Conservation (phyloP, 805 yeast species). For the Hanseniaspora meyeri region DNA sequence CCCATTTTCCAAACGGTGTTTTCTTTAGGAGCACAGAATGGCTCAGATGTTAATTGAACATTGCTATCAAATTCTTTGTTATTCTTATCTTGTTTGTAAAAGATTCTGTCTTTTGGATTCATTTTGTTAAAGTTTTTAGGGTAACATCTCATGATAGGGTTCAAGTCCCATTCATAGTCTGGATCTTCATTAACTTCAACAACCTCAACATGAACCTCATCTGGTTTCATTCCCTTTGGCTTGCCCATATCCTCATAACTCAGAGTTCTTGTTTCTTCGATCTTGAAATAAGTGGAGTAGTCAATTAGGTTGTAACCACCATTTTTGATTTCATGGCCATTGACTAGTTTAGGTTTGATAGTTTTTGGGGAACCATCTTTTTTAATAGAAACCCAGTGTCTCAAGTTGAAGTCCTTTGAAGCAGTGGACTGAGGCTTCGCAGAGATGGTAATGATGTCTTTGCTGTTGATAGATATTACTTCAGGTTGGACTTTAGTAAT, state of each 20-base stretch:
- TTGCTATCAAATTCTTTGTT: constrained; percentile 9
- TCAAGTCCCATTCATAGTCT: constrained; percentile 50
- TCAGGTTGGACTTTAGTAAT: constrained; percentile 60
- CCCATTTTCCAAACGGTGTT: constrained; percentile 45
- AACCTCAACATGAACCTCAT: constrained; percentile 46
- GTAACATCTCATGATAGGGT: constrained; percentile 74
- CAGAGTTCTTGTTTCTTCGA: constrained; percentile 46
- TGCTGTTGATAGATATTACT: constrained; percentile 36
- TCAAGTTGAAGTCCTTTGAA: constrained; percentile 37
- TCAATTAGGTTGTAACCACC: constrained; percentile 60
- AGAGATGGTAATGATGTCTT: constrained; percentile 34
- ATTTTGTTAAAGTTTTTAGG: constrained; percentile 62
- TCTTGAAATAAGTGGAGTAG: constrained; percentile 64
- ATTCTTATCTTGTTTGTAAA: constrained; percentile 19
- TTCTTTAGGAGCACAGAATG: constrained; percentile 77
- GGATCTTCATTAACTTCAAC: constrained; percentile 51
- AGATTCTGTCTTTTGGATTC: constrained; percentile 33
- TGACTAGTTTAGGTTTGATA: constrained; percentile 38
- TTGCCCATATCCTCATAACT: constrained; percentile 46
- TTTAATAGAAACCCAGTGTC: constrained; percentile 67
- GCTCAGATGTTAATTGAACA: constrained; percentile 39
- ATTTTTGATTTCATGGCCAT: constrained; percentile 41
- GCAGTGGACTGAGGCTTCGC: constrained; percentile 37
- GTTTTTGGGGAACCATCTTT: constrained; percentile 73
- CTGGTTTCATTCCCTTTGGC: constrained; percentile 62